phyloP scores from a whole-genome alignment of 257 asterid species.

The Agastache rugosa region DNA sequence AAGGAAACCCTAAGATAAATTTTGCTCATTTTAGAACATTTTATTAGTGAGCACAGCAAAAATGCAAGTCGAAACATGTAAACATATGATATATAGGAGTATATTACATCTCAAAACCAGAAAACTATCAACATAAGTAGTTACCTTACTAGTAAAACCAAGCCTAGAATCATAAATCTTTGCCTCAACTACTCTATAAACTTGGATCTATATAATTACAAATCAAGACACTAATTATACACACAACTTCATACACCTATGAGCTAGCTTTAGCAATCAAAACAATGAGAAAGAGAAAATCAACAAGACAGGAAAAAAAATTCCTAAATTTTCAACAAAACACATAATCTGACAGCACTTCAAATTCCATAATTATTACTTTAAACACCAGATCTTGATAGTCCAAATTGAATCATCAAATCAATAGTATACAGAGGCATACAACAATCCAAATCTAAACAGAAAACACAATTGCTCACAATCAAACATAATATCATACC shows the following conservation, averaged over 20 bases:
- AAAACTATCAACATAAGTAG: not conserved
- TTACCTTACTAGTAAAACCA: not conserved
- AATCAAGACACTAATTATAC: not conserved
- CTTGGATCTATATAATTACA: not conserved
- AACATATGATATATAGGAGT: not conserved
- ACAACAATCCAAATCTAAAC: not conserved
- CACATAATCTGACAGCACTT: not conserved
- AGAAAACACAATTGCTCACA: constrained; percentile 1
- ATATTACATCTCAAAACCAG: constrained; percentile 1
- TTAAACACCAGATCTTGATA: constrained; percentile 30
- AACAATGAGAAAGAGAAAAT: not conserved
- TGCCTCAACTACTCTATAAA: not conserved
- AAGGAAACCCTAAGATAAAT: not conserved
- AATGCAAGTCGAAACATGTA: not conserved
- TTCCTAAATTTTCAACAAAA: constrained; percentile 15
- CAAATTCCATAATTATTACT: constrained; percentile 1
- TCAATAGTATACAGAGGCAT: not conserved
- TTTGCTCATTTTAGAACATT: not conserved
- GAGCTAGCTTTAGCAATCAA: not conserved
- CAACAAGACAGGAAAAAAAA: not conserved
- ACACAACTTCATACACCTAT: not conserved
- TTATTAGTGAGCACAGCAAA: constrained; percentile 1
- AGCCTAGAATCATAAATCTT: constrained; percentile 1
- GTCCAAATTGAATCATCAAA: not conserved
- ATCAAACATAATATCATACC: constrained; percentile 50